phyloP scores from a whole-genome alignment of 306 rosid species.

The Citrullus amarus region DNA sequence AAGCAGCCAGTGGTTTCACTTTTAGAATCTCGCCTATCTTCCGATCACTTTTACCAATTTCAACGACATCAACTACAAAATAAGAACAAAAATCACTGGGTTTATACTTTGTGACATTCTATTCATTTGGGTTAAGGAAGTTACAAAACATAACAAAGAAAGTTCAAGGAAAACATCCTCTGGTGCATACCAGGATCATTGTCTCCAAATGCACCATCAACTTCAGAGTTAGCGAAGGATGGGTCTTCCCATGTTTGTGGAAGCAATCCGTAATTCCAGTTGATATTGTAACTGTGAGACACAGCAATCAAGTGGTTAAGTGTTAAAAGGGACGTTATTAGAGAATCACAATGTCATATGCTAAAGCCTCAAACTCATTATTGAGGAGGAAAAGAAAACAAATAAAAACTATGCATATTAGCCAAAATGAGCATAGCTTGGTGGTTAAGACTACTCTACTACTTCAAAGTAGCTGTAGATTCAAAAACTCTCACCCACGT shows the following conservation, averaged over 20 bases:
- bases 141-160: neutral
- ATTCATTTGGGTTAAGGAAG: neutral
- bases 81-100: conserved; percentile 1
- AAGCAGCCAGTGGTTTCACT: conserved; percentile 87
- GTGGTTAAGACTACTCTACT: neutral
- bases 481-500: neutral
- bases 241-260: conserved; percentile 99
- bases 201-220: conserved; percentile 92
- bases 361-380: neutral
- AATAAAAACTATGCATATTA: neutral
- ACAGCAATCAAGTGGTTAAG: neutral
- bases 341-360: neutral
- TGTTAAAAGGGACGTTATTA: neutral
- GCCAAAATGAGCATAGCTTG: too few species aligned
- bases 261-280: conserved; percentile 94
- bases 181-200: conserved; percentile 66
- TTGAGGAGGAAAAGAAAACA: neutral
- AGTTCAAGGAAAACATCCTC: neutral
- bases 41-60: conserved; percentile 60
- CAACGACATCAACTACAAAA: conserved; percentile 77
- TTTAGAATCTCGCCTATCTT: conserved; percentile 71
- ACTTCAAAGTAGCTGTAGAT: neutral
- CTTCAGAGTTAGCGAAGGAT: conserved; percentile 61
- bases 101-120: neutral
- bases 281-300: conserved; percentile 56